phyloP scores from a whole-genome alignment of 2,329 filamentous ascomycete species.

The Hirsutella rhossiliensis region DNA sequence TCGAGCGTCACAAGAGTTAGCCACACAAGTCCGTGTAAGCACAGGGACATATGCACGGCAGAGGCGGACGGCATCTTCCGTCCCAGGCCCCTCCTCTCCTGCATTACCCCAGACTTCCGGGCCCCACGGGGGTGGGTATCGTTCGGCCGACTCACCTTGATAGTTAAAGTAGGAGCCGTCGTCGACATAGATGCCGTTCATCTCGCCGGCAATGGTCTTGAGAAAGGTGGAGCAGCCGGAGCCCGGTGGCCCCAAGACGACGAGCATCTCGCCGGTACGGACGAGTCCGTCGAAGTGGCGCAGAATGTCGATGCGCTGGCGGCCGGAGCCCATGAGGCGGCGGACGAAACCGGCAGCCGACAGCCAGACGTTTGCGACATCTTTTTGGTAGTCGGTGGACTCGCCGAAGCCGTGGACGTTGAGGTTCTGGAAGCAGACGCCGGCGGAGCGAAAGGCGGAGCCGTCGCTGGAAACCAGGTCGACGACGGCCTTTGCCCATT shows the following conservation, averaged over 20 bases:
- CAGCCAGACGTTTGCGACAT: constrained; percentile 50
- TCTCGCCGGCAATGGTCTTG: constrained; percentile 75
- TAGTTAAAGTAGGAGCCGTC: constrained; percentile 68
- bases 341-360: constrained; percentile 30
- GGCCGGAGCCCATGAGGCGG: constrained; percentile 37
- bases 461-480: constrained; percentile 39
- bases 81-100: no score
- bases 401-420: constrained; percentile 57
- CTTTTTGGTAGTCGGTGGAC: constrained; percentile 59
- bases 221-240: constrained; percentile 75
- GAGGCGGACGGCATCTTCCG: no score
- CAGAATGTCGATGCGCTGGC: constrained; percentile 54
- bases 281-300: constrained; percentile 57
- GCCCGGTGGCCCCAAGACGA: constrained; percentile 60
- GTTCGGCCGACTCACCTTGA: constrained; percentile 38
- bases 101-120: neutral
- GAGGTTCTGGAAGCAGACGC: constrained; percentile 54
- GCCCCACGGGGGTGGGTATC: neutral
- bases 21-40: constrained; percentile 3
- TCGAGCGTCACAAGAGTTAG: constrained; percentile 5
- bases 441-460: constrained; percentile 44
- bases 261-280: constrained; percentile 60
- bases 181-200: constrained; percentile 66
- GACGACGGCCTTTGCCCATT: constrained; percentile 50
- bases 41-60: neutral